Conservation (phyloP, 2,329 filamentous ascomycete species). For the Hypoxylon sp. region DNA sequence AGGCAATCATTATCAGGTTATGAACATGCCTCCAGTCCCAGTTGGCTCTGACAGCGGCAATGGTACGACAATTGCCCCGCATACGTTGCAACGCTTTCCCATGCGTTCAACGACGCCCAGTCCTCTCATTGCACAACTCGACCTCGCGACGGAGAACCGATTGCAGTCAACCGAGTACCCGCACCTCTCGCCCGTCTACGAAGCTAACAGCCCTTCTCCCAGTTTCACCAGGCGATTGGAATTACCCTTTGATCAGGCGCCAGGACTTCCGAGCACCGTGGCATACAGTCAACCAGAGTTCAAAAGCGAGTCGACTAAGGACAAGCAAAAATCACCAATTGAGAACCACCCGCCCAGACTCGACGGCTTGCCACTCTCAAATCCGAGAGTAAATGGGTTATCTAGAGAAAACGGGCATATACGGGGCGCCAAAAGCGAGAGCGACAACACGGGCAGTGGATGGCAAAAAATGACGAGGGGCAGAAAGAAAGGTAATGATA, state of each 20-base stretch:
- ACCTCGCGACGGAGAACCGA: slow-evolving; percentile 66
- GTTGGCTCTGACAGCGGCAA: slow-evolving; percentile 45
- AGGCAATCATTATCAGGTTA: slow-evolving; percentile 36
- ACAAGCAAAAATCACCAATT: slow-evolving; percentile 51
- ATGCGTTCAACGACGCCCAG: slow-evolving; percentile 62
- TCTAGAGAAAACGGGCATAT: slow-evolving; percentile 67
- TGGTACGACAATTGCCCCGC: slow-evolving; percentile 22
- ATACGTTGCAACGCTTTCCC: slow-evolving; percentile 49
- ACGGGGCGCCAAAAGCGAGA: slow-evolving; percentile 69
- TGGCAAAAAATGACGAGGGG: slow-evolving; percentile 74
- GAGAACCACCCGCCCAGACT: slow-evolving; percentile 46
- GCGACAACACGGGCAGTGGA: slow-evolving; percentile 59
- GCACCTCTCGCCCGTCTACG: slow-evolving; percentile 80
- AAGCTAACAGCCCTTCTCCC: slow-evolving; percentile 79
- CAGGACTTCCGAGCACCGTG: slow-evolving; percentile 23
- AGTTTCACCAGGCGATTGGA: slow-evolving; percentile 71
- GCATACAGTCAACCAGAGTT: slow-evolving; percentile 42
- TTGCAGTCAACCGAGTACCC: slow-evolving; percentile 61
- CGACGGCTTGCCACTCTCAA: slow-evolving; percentile 44
- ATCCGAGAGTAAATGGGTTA: slow-evolving; percentile 58
- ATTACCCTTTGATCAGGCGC: slow-evolving; percentile 50
- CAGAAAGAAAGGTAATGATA: slow-evolving; percentile 66
- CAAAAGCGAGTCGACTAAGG: slow-evolving; percentile 45
- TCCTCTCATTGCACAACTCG: slow-evolving; percentile 68
- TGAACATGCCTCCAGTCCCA: slow-evolving; percentile 46